Percentiles rank a stretch among this genome's conserved stretches.
phyloP scores from a whole-genome alignment of 2,329 filamentous ascomycete species.

The Plenodomus tracheiphilus region DNA sequence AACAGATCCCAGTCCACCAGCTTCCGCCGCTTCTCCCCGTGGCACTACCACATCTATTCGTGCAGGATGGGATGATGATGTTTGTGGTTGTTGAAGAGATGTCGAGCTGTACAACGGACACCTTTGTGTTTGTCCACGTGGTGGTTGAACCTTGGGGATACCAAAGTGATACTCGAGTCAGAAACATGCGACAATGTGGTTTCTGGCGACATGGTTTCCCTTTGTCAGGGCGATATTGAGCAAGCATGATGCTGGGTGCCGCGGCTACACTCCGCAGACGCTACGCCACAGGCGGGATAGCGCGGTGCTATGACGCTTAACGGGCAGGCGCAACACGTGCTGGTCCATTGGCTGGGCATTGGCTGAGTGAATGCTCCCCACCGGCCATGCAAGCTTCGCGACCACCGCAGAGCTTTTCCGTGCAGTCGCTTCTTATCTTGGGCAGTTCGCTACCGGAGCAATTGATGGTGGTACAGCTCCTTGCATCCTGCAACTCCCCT shows the following conservation, averaged over 20 bases:
- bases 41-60: too few relatives aligned
- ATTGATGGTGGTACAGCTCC: slow-evolving; percentile 9
- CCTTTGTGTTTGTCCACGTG: too few relatives aligned
- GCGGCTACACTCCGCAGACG: neutral
- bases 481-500: neutral
- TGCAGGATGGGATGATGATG: too few relatives aligned
- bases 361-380: slow-evolving; percentile 7
- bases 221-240: neutral
- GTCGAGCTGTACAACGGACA: too few relatives aligned
- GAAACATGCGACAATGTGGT: too few relatives aligned
- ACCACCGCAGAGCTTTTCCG: slow-evolving; percentile 12
- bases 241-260: neutral
- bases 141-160: too few relatives aligned
- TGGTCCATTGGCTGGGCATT: slow-evolving; percentile 15
- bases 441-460: slow-evolving; percentile 5
- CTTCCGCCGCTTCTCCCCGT: too few relatives aligned
- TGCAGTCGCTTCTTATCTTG: neutral
- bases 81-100: too few relatives aligned
- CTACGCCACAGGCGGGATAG: neutral
- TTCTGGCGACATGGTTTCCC: neutral
- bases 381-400: neutral
- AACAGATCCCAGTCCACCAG: too few relatives aligned
- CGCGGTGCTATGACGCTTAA: slow-evolving; percentile 7
- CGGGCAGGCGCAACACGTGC: slow-evolving; percentile 13
- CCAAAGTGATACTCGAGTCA: too few relatives aligned